Percentiles rank a stretch among this genome's conserved stretches.
Conservation (phyloP, 768 basidiomycete species). For the Mycena metata region DNA sequence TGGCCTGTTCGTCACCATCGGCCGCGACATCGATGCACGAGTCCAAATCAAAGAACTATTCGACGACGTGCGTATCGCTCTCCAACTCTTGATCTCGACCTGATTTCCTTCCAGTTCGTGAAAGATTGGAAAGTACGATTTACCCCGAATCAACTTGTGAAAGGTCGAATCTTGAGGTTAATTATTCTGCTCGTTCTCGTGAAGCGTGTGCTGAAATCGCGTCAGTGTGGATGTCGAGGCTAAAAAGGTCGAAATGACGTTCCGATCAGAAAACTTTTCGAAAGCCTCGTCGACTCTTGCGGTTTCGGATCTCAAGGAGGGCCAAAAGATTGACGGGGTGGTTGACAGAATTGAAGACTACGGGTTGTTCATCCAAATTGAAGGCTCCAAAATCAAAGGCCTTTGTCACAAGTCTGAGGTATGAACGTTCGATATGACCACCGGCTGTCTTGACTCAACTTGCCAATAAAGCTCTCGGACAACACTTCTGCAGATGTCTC, state of each 20-base stretch:
- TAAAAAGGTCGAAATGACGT: slow-evolving; percentile 92
- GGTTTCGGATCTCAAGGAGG: slow-evolving; percentile 74
- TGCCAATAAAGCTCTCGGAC: slow-evolving; percentile 81
- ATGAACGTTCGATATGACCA: slow-evolving; percentile 32
- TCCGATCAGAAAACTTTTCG: slow-evolving; percentile 75
- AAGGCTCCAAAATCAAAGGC: slow-evolving; percentile 87
- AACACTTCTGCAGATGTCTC: slow-evolving; percentile 85
- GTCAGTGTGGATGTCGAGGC: slow-evolving; percentile 77
- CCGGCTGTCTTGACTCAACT: not conserved
- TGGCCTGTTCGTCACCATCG: slow-evolving; percentile 91
- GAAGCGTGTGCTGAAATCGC: slow-evolving; percentile 5
- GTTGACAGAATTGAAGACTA: slow-evolving; percentile 90
- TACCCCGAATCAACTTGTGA: slow-evolving; percentile 83
- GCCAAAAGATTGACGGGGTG: slow-evolving; percentile 66
- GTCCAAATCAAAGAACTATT: slow-evolving; percentile 96
- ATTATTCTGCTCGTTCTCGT: not conserved
- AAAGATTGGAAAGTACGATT: slow-evolving; percentile 96
- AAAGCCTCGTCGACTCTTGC: slow-evolving; percentile 54
- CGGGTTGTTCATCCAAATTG: slow-evolving; percentile 93
- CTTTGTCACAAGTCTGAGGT: slow-evolving; percentile 97
- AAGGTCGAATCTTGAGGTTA: slow-evolving; percentile 86
- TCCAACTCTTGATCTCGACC: slow-evolving; percentile 1
- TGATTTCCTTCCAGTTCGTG: slow-evolving; percentile 73
- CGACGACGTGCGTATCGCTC: slow-evolving; percentile 74
- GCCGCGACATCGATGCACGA: slow-evolving; percentile 87